Base-by-base conservation (phyloP, 257 asterid species). In the Datura wrightii region DNA sequence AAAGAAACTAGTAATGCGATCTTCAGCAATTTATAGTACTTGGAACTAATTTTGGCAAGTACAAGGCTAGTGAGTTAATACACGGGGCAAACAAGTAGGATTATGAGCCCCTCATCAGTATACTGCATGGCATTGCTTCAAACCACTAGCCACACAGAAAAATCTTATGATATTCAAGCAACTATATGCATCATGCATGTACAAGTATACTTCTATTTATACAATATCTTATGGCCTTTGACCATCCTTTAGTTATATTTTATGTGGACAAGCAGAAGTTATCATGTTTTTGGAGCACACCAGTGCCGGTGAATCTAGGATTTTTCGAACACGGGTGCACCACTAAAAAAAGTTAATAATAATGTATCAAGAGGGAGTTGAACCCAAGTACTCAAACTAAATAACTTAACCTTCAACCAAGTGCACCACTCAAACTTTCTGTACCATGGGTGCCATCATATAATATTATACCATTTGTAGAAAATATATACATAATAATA, bases 11-110 rank as follows among this genome's bases (percentile, higher is more conserved):
- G 59, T 48, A 74, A 31, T 14, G 63, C 63, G 48, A 58, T 44
- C 81, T 50, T 76, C 60, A 76, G 39, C 81, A 76, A 76, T 24
- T 76, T 50, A 48, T 50, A 50, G 44, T 76, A 76, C 60, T 76
- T 31, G 31, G 46, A 76, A 16, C 82, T 76, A 36, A 76, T 50
- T 76, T 76, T 14, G 31, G 10, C 10, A 76, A 14, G 59, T 7
- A 31, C 18, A 11, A 74, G 41, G 3, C 10, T 50, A 11, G 79
- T 50, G 82, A 50, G 46, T 76, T 13, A 48, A 76, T 50, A 31
- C 14, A 3, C 46, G 0, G 18, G 19, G 24, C 82, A 48, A 31
- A 50, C 5, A 48, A 74, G 42, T 24, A 52, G 31, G 41, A 44
- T n/a, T 78, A n/a, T 52, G 46, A 52, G 31, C 6, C 46, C 44